These are phyloP conservation scores for Biancaea sappan DNA, from an alignment of 306 rosid species.

Conservation along the genomic window DNA sequence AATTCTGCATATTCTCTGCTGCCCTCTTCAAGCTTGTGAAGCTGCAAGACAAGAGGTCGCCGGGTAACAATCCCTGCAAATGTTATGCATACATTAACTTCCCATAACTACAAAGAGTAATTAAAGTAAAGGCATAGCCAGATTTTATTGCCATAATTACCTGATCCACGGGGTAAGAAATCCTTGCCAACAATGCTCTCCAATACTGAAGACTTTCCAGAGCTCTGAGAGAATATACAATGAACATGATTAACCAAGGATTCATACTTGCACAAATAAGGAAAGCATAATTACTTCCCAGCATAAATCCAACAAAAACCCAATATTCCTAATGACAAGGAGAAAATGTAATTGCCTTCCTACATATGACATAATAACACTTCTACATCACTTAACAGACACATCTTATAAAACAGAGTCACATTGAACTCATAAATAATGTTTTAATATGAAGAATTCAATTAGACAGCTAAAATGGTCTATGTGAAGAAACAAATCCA, in stretches of 20 bases:
- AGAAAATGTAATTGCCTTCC: neutral
- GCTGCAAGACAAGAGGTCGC: slow-evolving; percentile 92
- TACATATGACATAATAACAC: neutral
- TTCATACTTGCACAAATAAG: neutral
- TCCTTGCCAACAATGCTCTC: slow-evolving; percentile 97
- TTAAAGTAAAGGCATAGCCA: neutral
- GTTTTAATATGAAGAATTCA: neutral
- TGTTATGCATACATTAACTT: slow-evolving; percentile 30
- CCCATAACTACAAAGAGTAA: neutral
- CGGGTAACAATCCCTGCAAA: slow-evolving; percentile 90
- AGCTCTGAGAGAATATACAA: slow-evolving; percentile 57
- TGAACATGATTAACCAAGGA: neutral
- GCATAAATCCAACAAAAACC: neutral
- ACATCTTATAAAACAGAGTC: neutral
- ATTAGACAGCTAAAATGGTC: neutral
- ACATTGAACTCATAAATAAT: neutral
- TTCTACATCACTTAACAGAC: neutral
- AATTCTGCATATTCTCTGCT: slow-evolving; percentile 90
- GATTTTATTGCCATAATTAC: slow-evolving; percentile 38
- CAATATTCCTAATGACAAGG: neutral
- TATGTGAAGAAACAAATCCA: neutral
- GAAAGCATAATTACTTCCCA: neutral
- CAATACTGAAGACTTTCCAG: slow-evolving; percentile 90
- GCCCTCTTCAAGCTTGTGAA: slow-evolving; percentile 76
- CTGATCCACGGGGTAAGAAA: slow-evolving; percentile 97